Evolutionary conservation across 176 grass and related monocot species (phyloP), one percentile per base, ranked within the genome.

Genomic region (Cocos nucifera): DNA sequence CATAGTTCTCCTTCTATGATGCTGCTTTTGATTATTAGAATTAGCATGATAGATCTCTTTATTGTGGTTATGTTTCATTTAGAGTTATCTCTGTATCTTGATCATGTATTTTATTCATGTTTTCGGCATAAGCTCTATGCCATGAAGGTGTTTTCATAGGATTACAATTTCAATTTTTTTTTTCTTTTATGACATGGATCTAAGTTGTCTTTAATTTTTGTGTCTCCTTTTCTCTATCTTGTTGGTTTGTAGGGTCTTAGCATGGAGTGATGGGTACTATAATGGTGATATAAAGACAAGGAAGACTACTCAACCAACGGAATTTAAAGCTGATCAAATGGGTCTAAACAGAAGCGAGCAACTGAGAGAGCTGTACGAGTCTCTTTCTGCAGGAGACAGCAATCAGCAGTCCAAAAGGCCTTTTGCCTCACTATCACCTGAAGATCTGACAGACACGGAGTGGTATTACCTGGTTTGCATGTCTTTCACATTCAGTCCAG

Each of bases 381-480:
- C 78, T 23, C 92, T 97, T 63, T 78, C 73, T 0, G 78, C 73
- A 25, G 78, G 78, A 20, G 84, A 88, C 51, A 76, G 69, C 54
- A 78, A 85, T 72, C 78, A 83, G 69, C 87, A 83, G 5, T 72
- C 71, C 4, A 87, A 65, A 61, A 83, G 92, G 6, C 83, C 87
- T 6, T 77, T 50, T 1, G 78, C 63, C 39, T 78, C 81, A 0
- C 70, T 97, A 17, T 85, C 84, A 60, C 92, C 87, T 44, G 92
- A 97, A 32, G 87, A 97, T 50, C 79, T 97, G 28, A 76, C 80
- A 0, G 87, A 88, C 57, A 61, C 78, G 4, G 92, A 97, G 26
- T 97, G 87, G 87, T 97, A 91, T 64, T 97, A 97, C 70, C 65
- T 90, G 4, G 56, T 97, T 67, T 91, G 87, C 81, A 97, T 97